phyloP scores from a whole-genome alignment of 2,329 filamentous ascomycete species.

The Clarireedia homoeocarpa region DNA sequence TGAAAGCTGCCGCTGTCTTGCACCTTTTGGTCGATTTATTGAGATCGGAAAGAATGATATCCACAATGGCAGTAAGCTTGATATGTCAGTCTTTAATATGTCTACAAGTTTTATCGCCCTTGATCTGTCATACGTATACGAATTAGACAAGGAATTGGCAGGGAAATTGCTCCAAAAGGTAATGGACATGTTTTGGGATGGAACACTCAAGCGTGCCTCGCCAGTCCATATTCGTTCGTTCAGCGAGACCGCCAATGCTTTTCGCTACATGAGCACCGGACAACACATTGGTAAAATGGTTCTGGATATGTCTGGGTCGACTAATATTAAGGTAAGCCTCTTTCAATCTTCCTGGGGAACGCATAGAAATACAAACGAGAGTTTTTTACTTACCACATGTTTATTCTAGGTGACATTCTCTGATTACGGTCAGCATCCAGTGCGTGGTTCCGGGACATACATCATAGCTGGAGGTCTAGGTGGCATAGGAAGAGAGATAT shows the following conservation, averaged over 20 bases:
- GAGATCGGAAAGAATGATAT: constrained; percentile 20
- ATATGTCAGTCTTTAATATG: constrained; percentile 16
- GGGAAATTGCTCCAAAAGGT: no score
- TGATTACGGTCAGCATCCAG: no score
- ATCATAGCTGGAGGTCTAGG: background rate
- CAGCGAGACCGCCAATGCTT: background rate
- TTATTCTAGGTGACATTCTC: no score
- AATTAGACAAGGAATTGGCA: no score
- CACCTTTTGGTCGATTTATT: constrained; percentile 26
- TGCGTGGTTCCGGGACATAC: background rate
- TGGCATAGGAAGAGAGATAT: background rate
- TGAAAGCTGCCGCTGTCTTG: constrained; percentile 29
- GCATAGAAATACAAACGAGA: no score
- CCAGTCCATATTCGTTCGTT: background rate
- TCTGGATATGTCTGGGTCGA: no score
- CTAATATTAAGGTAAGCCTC: no score
- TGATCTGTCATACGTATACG: constrained; percentile 12
- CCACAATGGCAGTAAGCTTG: constrained; percentile 9
- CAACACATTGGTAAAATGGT: background rate
- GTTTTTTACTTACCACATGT: no score
- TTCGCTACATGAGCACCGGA: background rate
- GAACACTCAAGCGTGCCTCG: background rate
- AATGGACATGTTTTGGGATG: background rate
- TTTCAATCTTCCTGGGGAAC: no score
- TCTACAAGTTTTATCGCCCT: constrained; percentile 17